These are phyloP conservation scores for Kodamaea hsintzibuensis DNA, from an alignment of 805 yeast species.

Conservation along the genomic window DNA sequence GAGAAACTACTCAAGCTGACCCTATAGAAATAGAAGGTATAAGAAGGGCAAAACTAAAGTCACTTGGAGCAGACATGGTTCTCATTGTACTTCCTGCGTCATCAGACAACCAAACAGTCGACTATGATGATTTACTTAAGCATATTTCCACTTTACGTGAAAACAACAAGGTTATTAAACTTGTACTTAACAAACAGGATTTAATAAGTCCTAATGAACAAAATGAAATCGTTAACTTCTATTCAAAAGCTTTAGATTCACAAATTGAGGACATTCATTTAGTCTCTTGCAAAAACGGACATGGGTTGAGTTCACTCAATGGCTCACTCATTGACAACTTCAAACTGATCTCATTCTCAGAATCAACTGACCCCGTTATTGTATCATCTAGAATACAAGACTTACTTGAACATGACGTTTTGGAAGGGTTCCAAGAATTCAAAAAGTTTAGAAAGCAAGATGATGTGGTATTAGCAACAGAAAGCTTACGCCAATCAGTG, in stretches of 20 bases:
- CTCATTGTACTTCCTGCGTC: slow-evolving; percentile 62
- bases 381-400: slow-evolving; percentile 78
- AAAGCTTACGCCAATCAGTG: slow-evolving; percentile 68
- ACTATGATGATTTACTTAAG: slow-evolving; percentile 32
- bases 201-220: slow-evolving; percentile 26
- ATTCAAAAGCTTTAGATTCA: slow-evolving; percentile 15
- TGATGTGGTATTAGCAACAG: slow-evolving; percentile 81
- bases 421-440: slow-evolving; percentile 73
- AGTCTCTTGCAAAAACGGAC: slow-evolving; percentile 61
- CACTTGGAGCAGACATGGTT: slow-evolving; percentile 64
- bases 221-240: slow-evolving; percentile 12
- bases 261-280: slow-evolving; percentile 18
- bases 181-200: slow-evolving; percentile 64
- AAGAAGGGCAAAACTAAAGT: slow-evolving; percentile 63
- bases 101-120: slow-evolving; percentile 13
- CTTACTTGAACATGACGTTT: slow-evolving; percentile 70
- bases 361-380: slow-evolving; percentile 61
- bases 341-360: slow-evolving; percentile 48
- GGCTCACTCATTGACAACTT: slow-evolving; percentile 45
- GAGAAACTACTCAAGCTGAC: slow-evolving; percentile 51
- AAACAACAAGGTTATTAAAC: slow-evolving; percentile 34
- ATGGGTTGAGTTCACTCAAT: slow-evolving; percentile 56
- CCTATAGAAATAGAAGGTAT: slow-evolving; percentile 80
- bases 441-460: slow-evolving; percentile 46
- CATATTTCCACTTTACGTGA: slow-evolving; percentile 37